Percentiles rank a stretch among this genome's conserved stretches.
phyloP scores from a whole-genome alignment of 2,329 filamentous ascomycete species.

The Xylariomycetidae sp. region DNA sequence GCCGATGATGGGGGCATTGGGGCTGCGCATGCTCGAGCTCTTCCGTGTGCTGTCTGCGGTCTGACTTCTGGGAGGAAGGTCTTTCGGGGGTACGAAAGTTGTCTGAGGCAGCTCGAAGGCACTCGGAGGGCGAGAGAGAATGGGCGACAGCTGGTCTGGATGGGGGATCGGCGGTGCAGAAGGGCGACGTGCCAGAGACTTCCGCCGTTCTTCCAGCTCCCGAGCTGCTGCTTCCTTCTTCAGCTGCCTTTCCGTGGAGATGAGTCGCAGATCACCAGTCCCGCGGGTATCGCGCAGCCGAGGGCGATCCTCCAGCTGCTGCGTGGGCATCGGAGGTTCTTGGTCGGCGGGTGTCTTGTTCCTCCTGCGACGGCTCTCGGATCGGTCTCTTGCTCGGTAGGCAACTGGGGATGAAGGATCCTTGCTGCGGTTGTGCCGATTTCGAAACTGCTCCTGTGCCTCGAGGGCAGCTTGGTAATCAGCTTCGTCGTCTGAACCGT shows the following conservation, averaged over 20 bases:
- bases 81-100: slow-evolving; percentile 31
- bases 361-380: slow-evolving; percentile 32
- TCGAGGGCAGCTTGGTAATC: slow-evolving; percentile 48
- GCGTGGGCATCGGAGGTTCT: slow-evolving; percentile 24
- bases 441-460: slow-evolving; percentile 51
- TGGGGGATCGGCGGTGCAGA: slow-evolving; percentile 76
- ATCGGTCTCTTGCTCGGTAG: slow-evolving; percentile 28
- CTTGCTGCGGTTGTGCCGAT: slow-evolving; percentile 47
- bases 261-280: slow-evolving; percentile 47
- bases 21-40: slow-evolving; percentile 42
- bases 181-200: slow-evolving; percentile 74
- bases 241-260: slow-evolving; percentile 54
- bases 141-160: slow-evolving; percentile 50
- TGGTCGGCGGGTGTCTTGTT: slow-evolving; percentile 24
- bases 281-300: slow-evolving; percentile 26
- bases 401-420: slow-evolving; percentile 29
- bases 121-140: slow-evolving; percentile 25
- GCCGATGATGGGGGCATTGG: slow-evolving; percentile 55
- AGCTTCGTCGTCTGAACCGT: slow-evolving; percentile 60
- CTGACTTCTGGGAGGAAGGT: slow-evolving; percentile 52
- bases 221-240: slow-evolving; percentile 73
- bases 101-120: slow-evolving; percentile 39
- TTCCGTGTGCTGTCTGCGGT: slow-evolving; percentile 55
- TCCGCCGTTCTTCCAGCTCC: slow-evolving; percentile 81
- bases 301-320: slow-evolving; percentile 13